Evolutionary conservation across 257 asterid genomes (phyloP).

Genomic region (Solanum chiquidenum): DNA sequence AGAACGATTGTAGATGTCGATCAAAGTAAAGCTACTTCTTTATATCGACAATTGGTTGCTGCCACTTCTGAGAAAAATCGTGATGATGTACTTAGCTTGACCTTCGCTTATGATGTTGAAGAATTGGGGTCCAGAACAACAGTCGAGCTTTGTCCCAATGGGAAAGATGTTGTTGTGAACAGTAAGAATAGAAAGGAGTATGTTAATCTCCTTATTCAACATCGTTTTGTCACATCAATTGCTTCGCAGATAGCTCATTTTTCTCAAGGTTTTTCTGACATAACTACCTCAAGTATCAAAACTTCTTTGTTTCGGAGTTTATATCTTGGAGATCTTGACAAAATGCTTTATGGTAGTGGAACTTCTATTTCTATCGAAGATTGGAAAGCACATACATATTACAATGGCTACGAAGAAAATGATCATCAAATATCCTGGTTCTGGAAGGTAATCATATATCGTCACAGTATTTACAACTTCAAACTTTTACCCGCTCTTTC

Average conservation of each 20-base stretch:
- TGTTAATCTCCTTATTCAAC: no score
- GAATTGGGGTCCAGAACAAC: conserved; percentile 40
- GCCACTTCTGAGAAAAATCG: no score
- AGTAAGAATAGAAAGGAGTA: conserved; percentile 48
- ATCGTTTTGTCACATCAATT: no score
- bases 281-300: not conserved
- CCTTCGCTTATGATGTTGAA: not conserved
- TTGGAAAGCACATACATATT: not conserved
- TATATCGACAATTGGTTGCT: no score
- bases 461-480: not conserved
- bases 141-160: conserved; percentile 58
- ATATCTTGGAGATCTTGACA: conserved; percentile 61
- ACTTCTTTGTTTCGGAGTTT: conserved; percentile 49
- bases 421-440: conserved; percentile 43
- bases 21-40: no score
- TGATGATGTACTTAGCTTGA: conserved; percentile 11
- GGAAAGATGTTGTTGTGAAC: conserved; percentile 44
- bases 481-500: not conserved
- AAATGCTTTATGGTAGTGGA: conserved; percentile 34
- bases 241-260: no score
- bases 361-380: not conserved
- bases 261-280: no score
- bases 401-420: not conserved
- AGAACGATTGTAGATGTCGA: no score
- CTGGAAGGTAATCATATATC: conserved; percentile 53